Evolutionary conservation across 768 basidiomycete species (phyloP), one percentile per base, ranked within the genome.

Genomic region (Neoboletus magnificus): DNA sequence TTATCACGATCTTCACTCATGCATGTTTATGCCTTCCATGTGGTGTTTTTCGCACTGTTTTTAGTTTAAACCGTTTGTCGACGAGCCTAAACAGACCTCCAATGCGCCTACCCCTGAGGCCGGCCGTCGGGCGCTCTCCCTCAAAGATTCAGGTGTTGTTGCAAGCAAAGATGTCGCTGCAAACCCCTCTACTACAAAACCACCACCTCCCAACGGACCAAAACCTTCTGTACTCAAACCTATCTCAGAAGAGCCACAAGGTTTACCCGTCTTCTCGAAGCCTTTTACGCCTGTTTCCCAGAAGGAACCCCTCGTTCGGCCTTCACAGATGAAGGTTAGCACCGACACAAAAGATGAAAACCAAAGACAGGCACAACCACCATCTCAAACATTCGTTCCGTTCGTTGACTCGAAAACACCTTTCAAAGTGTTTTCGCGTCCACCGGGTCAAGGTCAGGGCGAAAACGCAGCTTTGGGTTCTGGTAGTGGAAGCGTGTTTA

Each of bases 371-470:
- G 37, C 46, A 30, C 64, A 57, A 11, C 56, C 58, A 46, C 50
- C 60, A 18, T 42, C 67, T 41, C 72, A 73, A 36, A 77, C 77
- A 76, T 76, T 78, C 51, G 66, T 68, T 27, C 74, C 78, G 3
- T 74, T 77, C 51, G 66, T 66, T 8, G 76, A 79, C 47, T 60
- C 72, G 8, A 67, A 75, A 50, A 66, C 73, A 15, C 76, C 77
- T 12, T 76, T 76, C 64, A 87, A 73, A 58, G 89, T 91, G 20
- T 91, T 91, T 70, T 87, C 83, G 55, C 81, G 86, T 16, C 89
- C 78, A n/a, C 71, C 84, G 0, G 59, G 56, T 35, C 67, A 66
- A 44, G 76, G 77, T 40, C 74, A 78, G 44, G 66, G 69, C 25
- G 78, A 80, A 55, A 76, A 70, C 57, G 70, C 70, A 7, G 50